A percentile compares a stretch with the other conserved stretches of the same genome.
Evolutionary conservation across 768 basidiomycete species (phyloP).

Genomic region (Daedaleopsis sinensis): DNA sequence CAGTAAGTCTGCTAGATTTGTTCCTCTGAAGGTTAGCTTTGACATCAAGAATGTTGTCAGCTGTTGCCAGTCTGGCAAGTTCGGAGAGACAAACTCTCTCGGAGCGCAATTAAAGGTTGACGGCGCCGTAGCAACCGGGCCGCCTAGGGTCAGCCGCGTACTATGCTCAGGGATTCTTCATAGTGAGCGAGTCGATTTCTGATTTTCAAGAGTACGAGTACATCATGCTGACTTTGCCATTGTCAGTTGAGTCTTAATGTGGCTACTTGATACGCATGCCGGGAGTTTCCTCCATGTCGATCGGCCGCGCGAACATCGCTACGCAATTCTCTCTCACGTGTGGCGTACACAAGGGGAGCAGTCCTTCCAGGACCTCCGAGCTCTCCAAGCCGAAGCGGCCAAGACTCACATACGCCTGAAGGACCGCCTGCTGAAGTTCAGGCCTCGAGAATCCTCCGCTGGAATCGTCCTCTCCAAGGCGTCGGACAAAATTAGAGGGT

Average conservation of each 20-base stretch:
- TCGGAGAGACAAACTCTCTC: too few relatives aligned
- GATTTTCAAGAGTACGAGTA: too few relatives aligned
- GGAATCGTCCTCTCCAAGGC: background rate
- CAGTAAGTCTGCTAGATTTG: too few relatives aligned
- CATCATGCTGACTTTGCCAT: background rate
- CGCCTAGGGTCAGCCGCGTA: too few relatives aligned
- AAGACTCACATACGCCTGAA: background rate
- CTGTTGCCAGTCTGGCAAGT: too few relatives aligned
- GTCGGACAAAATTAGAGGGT: constrained; percentile 7
- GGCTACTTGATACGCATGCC: constrained; percentile 14
- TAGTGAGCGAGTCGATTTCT: too few relatives aligned
- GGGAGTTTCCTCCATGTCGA: constrained; percentile 13
- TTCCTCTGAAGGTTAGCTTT: too few relatives aligned
- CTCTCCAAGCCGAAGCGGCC: background rate
- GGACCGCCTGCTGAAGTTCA: background rate
- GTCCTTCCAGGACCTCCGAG: constrained; percentile 14
- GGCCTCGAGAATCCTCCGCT: background rate
- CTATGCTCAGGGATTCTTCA: too few relatives aligned
- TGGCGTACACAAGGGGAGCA: constrained; percentile 13
- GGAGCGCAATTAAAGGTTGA: too few relatives aligned
- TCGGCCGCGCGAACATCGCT: constrained; percentile 16
- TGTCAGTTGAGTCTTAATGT: background rate
- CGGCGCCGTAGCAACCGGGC: too few relatives aligned
- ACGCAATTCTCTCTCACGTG: constrained; percentile 16
- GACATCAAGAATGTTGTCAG: too few relatives aligned